Evolutionary conservation across 371 early-diverging fungal genomes (phyloP).

Genomic region (Cokeromyces recurvatus): DNA sequence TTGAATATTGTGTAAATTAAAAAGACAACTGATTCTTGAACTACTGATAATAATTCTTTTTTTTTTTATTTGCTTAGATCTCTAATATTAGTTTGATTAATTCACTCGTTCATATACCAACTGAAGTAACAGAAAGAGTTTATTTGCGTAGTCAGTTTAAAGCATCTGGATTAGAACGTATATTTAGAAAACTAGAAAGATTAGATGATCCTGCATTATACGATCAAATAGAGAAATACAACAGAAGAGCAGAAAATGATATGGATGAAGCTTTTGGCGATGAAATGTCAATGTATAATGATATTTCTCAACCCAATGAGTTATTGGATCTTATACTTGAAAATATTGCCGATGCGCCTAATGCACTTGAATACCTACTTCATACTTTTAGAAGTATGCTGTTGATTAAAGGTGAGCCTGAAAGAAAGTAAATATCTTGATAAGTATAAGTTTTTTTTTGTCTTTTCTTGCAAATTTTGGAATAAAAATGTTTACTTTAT

Average conservation of each 20-base stretch:
- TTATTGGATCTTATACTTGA: conserved; percentile 62
- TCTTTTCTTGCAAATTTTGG: conserved; percentile 28
- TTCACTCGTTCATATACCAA: conserved; percentile 65
- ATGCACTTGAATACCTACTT: conserved; percentile 58
- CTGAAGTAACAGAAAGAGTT: conserved; percentile 64
- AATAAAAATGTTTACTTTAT: not conserved
- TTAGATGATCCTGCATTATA: conserved; percentile 59
- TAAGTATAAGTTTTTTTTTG: conserved; percentile 3
- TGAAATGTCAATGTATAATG: conserved; percentile 31
- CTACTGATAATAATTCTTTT: not conserved
- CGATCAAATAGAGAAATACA: conserved; percentile 68
- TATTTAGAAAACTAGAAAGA: conserved; percentile 54
- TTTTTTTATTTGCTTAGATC: conserved; percentile 36
- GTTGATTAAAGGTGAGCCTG: conserved; percentile 59
- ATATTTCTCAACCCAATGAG: conserved; percentile 59
- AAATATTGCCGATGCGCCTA: conserved; percentile 50
- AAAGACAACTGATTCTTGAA: not conserved
- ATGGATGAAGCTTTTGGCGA: conserved; percentile 32
- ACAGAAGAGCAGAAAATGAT: conserved; percentile 67
- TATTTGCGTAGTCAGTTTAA: conserved; percentile 69
- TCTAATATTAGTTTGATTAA: conserved; percentile 75
- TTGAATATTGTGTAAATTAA: conserved; percentile 59
- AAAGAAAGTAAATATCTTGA: conserved; percentile 24
- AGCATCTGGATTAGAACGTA: conserved; percentile 54
- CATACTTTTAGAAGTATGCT: conserved; percentile 69